phyloP scores from a whole-genome alignment of 345 rosid species.

The Salix udensis region DNA sequence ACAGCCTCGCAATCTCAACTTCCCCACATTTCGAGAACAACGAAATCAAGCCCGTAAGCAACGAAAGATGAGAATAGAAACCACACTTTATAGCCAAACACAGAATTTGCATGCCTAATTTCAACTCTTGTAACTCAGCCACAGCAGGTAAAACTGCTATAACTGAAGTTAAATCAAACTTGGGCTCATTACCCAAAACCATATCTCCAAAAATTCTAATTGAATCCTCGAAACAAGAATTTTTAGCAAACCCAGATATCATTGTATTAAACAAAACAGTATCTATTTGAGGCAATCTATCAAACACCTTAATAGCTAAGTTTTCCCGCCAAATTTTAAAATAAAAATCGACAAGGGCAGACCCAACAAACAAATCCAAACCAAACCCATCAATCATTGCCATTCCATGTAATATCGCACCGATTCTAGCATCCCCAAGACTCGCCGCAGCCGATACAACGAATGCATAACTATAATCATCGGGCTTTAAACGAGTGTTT shows the following conservation, averaged over 20 bases:
- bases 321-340: slow-evolving; percentile 38
- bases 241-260: slow-evolving; percentile 57
- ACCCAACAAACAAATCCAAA: slow-evolving; percentile 54
- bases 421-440: slow-evolving; percentile 31
- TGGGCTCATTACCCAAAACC: slow-evolving; percentile 34
- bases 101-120: slow-evolving; percentile 57
- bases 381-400: slow-evolving; percentile 53
- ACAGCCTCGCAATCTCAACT: slow-evolving; percentile 29
- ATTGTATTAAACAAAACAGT: slow-evolving; percentile 59
- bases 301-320: slow-evolving; percentile 55
- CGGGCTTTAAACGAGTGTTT: slow-evolving; percentile 43
- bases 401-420: slow-evolving; percentile 47
- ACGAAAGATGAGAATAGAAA: slow-evolving; percentile 43
- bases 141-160: slow-evolving; percentile 63
- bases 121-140: slow-evolving; percentile 63
- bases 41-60: slow-evolving; percentile 61
- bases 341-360: slow-evolving; percentile 54
- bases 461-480: slow-evolving; percentile 53
- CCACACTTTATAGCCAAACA: slow-evolving; percentile 53
- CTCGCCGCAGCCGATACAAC: slow-evolving; percentile 53
- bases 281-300: slow-evolving; percentile 55
- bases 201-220: slow-evolving; percentile 43
- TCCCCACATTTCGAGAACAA: slow-evolving; percentile 61
- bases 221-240: slow-evolving; percentile 46
- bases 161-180: slow-evolving; percentile 50